phyloP scores from a whole-genome alignment of 2,329 filamentous ascomycete genomes.

The Leptographium procerum region DNA sequence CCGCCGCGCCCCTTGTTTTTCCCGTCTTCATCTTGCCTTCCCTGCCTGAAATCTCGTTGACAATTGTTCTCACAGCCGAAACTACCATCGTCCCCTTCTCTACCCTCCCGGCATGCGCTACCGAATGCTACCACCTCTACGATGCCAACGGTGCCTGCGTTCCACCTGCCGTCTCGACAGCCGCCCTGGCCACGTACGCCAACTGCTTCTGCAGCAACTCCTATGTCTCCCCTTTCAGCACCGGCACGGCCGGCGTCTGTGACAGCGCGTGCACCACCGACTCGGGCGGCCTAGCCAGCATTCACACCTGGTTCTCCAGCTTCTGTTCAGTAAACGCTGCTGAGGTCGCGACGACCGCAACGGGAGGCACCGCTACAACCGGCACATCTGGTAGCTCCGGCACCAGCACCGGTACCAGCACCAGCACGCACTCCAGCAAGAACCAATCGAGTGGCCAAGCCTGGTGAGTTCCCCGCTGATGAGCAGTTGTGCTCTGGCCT shows the following conservation, averaged over 20 bases:
- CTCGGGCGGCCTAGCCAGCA: constrained; percentile 38
- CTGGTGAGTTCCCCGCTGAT: background rate
- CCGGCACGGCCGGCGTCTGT: constrained; percentile 49
- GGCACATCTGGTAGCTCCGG: constrained; percentile 1
- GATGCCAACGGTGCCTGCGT: constrained; percentile 64
- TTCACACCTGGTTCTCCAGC: constrained; percentile 59
- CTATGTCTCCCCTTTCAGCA: constrained; percentile 46
- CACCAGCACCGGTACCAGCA: constrained; percentile 14
- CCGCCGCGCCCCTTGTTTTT: too few relatives aligned
- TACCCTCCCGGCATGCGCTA: constrained; percentile 51
- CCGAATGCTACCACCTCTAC: constrained; percentile 46
- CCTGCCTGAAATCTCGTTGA: background rate
- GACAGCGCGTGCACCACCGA: constrained; percentile 42
- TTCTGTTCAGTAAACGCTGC: constrained; percentile 46
- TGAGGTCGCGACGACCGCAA: constrained; percentile 17
- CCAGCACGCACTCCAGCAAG: background rate
- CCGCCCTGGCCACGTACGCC: constrained; percentile 42
- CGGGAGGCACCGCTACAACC: constrained; percentile 2
- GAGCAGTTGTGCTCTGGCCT: too few relatives aligned
- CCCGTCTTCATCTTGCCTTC: background rate
- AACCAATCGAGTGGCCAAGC: background rate
- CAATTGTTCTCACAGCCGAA: background rate
- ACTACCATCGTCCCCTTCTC: constrained; percentile 47
- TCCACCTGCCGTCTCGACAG: constrained; percentile 39
- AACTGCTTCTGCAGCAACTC: constrained; percentile 63